Conservation (phyloP, 2,329 filamentous ascomycete species). For the Diplodia mutila region DNA sequence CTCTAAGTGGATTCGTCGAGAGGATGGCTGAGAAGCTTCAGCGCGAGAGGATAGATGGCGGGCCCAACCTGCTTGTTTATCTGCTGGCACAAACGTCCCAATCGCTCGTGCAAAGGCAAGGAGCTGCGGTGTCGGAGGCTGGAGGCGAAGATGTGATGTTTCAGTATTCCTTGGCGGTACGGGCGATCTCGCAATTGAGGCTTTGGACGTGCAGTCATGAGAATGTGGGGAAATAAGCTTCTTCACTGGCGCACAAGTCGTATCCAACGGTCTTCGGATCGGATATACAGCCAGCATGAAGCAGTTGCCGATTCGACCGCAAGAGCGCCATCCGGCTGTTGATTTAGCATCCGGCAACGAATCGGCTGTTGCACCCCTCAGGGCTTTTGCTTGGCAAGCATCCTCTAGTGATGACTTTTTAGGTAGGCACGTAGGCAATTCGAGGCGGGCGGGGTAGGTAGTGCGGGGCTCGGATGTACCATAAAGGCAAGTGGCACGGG, state of each 20-base stretch:
- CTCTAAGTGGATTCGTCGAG: too few species aligned
- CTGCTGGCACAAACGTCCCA: too few species aligned
- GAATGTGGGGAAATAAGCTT: constrained; percentile 11
- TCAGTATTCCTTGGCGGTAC: neutral
- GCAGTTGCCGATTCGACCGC: neutral
- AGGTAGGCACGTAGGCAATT: neutral
- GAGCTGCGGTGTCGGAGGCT: neutral
- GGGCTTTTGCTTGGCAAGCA: neutral
- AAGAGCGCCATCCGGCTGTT: constrained; percentile 1
- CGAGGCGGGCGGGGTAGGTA: constrained; percentile 3
- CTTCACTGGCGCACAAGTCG: neutral
- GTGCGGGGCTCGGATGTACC: constrained; percentile 13
- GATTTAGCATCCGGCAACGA: neutral
- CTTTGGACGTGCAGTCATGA: neutral
- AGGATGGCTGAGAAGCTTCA: too few species aligned
- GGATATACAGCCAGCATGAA: neutral
- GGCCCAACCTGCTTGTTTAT: too few species aligned
- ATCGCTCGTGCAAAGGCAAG: neutral
- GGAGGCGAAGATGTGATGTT: neutral
- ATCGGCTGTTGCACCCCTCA: neutral
- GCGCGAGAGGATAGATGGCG: too few species aligned
- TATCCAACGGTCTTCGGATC: neutral
- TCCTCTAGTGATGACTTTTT: constrained; percentile 1
- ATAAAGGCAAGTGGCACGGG: neutral
- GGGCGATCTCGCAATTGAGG: neutral